Base-by-base conservation (phyloP, 2,329 filamentous ascomycete species). In the Fusarium sp. region DNA sequence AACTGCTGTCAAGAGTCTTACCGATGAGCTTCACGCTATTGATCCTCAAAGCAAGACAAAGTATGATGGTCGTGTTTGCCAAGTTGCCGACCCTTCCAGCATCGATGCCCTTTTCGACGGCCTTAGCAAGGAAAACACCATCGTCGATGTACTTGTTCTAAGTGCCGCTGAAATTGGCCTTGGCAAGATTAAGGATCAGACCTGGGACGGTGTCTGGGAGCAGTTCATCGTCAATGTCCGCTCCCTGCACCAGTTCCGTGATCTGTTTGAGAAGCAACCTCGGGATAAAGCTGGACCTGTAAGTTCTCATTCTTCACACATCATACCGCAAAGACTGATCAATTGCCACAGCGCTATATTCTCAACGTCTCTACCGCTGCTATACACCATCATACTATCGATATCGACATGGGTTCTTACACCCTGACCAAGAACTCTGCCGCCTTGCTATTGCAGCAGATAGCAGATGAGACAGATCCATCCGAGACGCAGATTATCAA, bases 51-150 rank as follows among this genome's bases (percentile, higher is more conserved):
- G 11, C 20, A 7, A 16, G 4, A 28, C 43, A 4, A 16, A 12
- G 8, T 18, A 48, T 4, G 25, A 55, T 7, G 53, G 28, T 1
- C 53, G 18, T 10, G 28, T 20, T 5, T 58, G 55, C 5, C 47
- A 58, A 16, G 32, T 58, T 7, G 28, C 34, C 3, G 18, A 43
- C 14, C 0, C 37, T 0, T 16, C 0, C 10, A 30, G 34, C 4
- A 43, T 27, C 6, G 18, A 16, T 4, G 7, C 28, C 2, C 10
- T 58, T 2, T 58, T 34, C 9, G 16, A 34, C 18, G 47, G 13
- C 7, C 3, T 1, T 11, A 5, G 10, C 34, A 16, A 21, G 21
- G 27, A 58, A 1, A 6, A 6, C 0, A 34, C 18, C 8, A 4
- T 4, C 8, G 37, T 54, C 1, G 11, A 58, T 9, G 27, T 54